Percentiles rank a stretch among this genome's conserved stretches.
Conservation (phyloP, 2,329 filamentous ascomycete genomes). For the Colletotrichum sp. region DNA sequence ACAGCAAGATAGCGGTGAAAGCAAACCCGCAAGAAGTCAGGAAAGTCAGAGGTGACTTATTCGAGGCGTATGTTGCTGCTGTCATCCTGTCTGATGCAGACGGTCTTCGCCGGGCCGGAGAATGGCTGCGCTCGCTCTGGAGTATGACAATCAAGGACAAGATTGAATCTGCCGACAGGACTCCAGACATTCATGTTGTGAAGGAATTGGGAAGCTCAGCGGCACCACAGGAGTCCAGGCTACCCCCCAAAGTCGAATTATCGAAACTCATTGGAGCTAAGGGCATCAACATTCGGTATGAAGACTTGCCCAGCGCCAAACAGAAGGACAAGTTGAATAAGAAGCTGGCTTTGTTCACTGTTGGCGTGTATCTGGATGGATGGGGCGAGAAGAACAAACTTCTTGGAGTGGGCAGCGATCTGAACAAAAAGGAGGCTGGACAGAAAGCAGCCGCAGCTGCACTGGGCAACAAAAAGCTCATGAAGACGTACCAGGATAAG, state of each 20-base stretch:
- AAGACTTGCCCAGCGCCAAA: constrained; percentile 50
- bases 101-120: constrained; percentile 65
- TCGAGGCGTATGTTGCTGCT: constrained; percentile 89
- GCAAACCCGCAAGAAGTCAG: constrained; percentile 52
- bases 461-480: constrained; percentile 69
- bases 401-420: constrained; percentile 67
- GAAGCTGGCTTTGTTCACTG: constrained; percentile 62
- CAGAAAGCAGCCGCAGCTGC: constrained; percentile 69
- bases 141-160: constrained; percentile 63
- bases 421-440: constrained; percentile 73
- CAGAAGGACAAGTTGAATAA: constrained; percentile 58
- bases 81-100: constrained; percentile 70
- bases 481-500: constrained; percentile 52
- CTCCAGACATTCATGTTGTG: background rate
- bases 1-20: constrained; percentile 30
- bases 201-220: constrained; percentile 22
- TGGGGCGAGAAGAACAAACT: constrained; percentile 69
- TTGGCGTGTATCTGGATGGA: constrained; percentile 70
- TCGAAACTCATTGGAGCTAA: constrained; percentile 57
- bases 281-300: constrained; percentile 66
- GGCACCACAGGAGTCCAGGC: background rate
- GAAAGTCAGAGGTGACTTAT: constrained; percentile 85
- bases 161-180: constrained; percentile 36
- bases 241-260: constrained; percentile 53
- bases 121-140: constrained; percentile 82